Base-by-base conservation (phyloP, 345 rosid genomes). In the Raphanus sativus region DNA sequence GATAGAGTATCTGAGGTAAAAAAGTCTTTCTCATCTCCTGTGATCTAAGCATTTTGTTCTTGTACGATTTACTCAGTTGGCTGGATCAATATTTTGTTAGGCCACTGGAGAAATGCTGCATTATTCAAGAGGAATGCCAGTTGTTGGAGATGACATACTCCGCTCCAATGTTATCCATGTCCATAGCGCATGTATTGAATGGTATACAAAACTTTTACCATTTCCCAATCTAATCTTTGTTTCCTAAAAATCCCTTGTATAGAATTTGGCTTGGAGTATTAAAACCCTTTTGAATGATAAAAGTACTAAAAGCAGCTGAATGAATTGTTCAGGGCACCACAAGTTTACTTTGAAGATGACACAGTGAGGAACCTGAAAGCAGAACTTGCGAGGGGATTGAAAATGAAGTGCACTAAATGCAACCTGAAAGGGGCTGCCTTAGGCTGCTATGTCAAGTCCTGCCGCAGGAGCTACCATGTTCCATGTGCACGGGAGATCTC, bases 341-440 rank as follows among this genome's bases (percentile, higher is more conserved):
- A 85, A 83, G 94, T 84, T 21, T 93, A 87, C 83, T 91, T 67
- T 80, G 89, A 16, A 24, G 93, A 76, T 59, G 94, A 87, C 6
- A 73, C 71, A 48, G 81, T 90, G 52, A 88, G 84, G 82, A 94
- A 94, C 81, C 80, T 94, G 77, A 88, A 88, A 77, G 66, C 82
- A 65, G 97, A 91, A 86, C 73, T 91, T 50, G 87, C 84, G 62
- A 91, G 97, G 77, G 96, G 97, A 3, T 73, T 86, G 74, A 89
- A 90, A 75, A 86, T 94, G 36, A 94, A 91, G 76, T 91, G 97
- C 72, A 79, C 82, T 67, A 77, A 62, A 73, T 94, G 98, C 78
- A 86, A 85, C 55, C 84, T 79, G 25, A 94, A 94, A 83, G 98
- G 97, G 5, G 96, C 94, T 50, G 93, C 97, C 24, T 81, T 94